These are phyloP conservation scores for Annulohypoxylon nitens DNA, from an alignment of 495 filamentous ascomycete species.

Conservation along the genomic window DNA sequence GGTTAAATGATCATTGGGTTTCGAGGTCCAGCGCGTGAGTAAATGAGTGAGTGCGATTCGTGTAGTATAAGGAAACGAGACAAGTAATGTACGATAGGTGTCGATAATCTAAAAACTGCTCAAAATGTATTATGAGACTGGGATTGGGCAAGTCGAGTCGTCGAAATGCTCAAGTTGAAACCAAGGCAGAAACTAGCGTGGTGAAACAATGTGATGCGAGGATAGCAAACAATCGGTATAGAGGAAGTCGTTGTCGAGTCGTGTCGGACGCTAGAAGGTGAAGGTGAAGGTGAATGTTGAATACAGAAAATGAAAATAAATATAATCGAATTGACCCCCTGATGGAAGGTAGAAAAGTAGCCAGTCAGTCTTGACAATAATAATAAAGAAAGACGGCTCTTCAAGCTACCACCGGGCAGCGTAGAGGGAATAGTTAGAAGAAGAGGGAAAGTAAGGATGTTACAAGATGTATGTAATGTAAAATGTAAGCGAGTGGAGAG, in stretches of 20 bases:
- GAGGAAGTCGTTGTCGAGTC: slow-evolving; percentile 6
- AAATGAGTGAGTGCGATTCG: slow-evolving; percentile 11
- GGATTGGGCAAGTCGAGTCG: slow-evolving; percentile 9
- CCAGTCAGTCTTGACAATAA: slow-evolving; percentile 7
- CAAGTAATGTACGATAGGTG: slow-evolving; percentile 8
- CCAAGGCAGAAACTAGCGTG: slow-evolving; percentile 22
- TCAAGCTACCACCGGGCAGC: slow-evolving; percentile 22
- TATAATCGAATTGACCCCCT: slow-evolving; percentile 22
- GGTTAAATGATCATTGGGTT: slow-evolving; percentile 22
- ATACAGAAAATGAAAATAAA: slow-evolving; percentile 2
- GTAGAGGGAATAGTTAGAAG: slow-evolving; percentile 25
- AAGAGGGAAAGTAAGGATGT: slow-evolving; percentile 1
- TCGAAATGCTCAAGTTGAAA: slow-evolving; percentile 22
- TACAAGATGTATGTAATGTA: not conserved
- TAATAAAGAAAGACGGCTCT: slow-evolving; percentile 24
- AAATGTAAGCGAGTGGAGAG: slow-evolving; percentile 31
- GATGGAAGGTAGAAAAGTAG: slow-evolving; percentile 7
- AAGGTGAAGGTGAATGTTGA: not conserved
- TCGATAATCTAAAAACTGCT: slow-evolving; percentile 30
- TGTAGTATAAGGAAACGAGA: slow-evolving; percentile 17
- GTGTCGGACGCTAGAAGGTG: not conserved
- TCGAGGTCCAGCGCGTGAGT: slow-evolving; percentile 18
- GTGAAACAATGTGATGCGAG: slow-evolving; percentile 20
- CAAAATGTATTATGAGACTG: slow-evolving; percentile 31
- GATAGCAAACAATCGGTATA: slow-evolving; percentile 24